A percentile compares a stretch with the other conserved stretches of the same genome.
These are phyloP conservation scores for Plasmodium yoelii DNA, from an alignment of 169 alveolate genomes.

Conservation along the genomic window DNA sequence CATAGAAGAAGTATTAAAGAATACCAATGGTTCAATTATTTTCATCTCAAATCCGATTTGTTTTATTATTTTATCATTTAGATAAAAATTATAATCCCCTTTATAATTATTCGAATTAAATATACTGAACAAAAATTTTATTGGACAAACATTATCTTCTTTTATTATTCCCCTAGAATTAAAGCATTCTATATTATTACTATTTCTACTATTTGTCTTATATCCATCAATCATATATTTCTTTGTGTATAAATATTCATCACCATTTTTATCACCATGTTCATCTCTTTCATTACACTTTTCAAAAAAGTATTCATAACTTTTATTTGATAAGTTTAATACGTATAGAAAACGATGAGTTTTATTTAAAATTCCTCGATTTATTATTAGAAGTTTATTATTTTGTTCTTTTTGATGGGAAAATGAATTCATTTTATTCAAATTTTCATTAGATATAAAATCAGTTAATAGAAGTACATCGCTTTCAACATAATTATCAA, in stretches of 20 bases:
- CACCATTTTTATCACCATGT: background rate
- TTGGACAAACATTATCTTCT: constrained; percentile 23
- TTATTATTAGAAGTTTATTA: constrained; percentile 9
- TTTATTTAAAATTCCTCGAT: constrained; percentile 42
- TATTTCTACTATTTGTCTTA: constrained; percentile 1
- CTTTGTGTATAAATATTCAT: background rate
- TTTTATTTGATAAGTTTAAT: constrained; percentile 37
- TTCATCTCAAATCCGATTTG: constrained; percentile 14
- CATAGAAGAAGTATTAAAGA: constrained; percentile 72
- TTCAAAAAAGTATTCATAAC: constrained; percentile 34
- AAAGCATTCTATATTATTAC: constrained; percentile 41
- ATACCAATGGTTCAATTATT: constrained; percentile 44
- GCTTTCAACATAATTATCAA: constrained; percentile 52
- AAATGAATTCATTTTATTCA: background rate
- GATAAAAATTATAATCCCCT: constrained; percentile 28
- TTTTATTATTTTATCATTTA: constrained; percentile 30
- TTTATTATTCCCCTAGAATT: constrained; percentile 36
- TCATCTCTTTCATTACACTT: constrained; percentile 11
- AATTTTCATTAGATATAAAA: constrained; percentile 8
- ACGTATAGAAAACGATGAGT: constrained; percentile 9
- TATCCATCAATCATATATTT: background rate
- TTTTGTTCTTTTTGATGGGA: background rate
- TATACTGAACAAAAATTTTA: constrained; percentile 24
- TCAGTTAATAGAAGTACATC: constrained; percentile 19
- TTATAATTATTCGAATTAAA: constrained; percentile 31